Evolutionary conservation across 2,329 filamentous ascomycete genomes (phyloP).

Genomic region (Tricladium varicosporioides): DNA sequence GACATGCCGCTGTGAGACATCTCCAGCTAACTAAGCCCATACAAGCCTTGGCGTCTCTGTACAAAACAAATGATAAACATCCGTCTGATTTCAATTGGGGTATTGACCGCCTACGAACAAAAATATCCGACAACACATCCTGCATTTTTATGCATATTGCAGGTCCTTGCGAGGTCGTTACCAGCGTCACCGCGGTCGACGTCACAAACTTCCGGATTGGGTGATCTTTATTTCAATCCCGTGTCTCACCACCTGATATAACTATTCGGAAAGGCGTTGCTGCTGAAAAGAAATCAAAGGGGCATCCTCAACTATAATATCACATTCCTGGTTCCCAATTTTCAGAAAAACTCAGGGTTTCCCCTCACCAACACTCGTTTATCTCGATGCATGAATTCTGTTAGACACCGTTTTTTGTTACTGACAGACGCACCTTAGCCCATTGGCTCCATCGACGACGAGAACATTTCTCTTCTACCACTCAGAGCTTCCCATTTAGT

Average conservation of each 20-base stretch:
- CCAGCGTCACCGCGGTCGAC: not conserved
- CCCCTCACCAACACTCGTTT: not conserved
- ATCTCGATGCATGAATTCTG: not conserved
- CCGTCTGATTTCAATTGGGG: not conserved
- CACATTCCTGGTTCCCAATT: not conserved
- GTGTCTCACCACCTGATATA: not conserved
- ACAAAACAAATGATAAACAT: not conserved
- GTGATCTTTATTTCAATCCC: conserved; percentile 2
- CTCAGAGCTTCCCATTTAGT: not conserved
- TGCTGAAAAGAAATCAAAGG: not conserved
- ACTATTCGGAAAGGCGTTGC: not conserved
- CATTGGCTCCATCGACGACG: not conserved
- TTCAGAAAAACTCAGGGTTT: not conserved
- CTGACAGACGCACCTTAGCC: not conserved
- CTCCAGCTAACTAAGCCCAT: not conserved
- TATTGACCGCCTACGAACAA: not conserved
- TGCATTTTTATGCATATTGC: not conserved
- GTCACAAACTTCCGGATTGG: not conserved
- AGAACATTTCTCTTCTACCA: too few species aligned
- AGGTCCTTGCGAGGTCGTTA: not conserved
- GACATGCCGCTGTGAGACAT: not conserved
- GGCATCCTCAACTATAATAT: not conserved
- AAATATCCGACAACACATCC: conserved; percentile 1
- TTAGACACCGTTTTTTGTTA: too few species aligned
- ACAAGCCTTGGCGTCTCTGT: not conserved